phyloP scores from a whole-genome alignment of 352 stramenopile species.

The Phytophthora uliginosa region DNA sequence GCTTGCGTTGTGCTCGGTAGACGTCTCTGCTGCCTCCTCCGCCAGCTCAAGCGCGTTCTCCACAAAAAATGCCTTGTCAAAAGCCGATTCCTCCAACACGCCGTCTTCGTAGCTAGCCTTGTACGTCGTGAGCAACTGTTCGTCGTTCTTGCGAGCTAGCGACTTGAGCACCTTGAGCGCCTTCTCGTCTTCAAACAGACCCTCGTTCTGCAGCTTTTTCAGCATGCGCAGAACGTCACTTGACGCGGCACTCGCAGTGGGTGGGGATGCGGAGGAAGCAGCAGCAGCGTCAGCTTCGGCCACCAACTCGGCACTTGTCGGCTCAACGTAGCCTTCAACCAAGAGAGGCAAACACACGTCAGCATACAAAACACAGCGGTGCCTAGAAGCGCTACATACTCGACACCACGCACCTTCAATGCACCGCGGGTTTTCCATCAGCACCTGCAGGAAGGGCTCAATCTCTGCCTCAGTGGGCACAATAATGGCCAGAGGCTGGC shows the following conservation, averaged over 20 bases:
- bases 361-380: not conserved
- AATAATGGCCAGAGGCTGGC: slow-evolving; percentile 84
- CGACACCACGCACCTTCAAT: slow-evolving; percentile 62
- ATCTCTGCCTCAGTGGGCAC: slow-evolving; percentile 74
- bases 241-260: slow-evolving; percentile 50
- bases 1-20: slow-evolving; percentile 18
- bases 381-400: not conserved
- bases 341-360: not conserved
- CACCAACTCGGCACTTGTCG: slow-evolving; percentile 11
- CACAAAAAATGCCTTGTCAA: slow-evolving; percentile 88
- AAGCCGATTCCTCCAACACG: slow-evolving; percentile 56
- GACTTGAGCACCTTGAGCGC: slow-evolving; percentile 87
- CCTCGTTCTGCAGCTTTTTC: slow-evolving; percentile 86
- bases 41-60: slow-evolving; percentile 86
- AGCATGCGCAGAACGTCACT: slow-evolving; percentile 82
- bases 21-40: slow-evolving; percentile 54
- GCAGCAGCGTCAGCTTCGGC: slow-evolving; percentile 27
- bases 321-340: slow-evolving; percentile 51
- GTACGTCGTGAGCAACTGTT: slow-evolving; percentile 82
- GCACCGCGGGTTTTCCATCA: slow-evolving; percentile 63
- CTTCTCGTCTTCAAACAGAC: slow-evolving; percentile 71
- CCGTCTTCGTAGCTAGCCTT: slow-evolving; percentile 79
- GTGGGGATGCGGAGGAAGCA: slow-evolving; percentile 8
- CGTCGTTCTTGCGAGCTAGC: slow-evolving; percentile 86
- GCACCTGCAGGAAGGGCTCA: slow-evolving; percentile 63